These are phyloP conservation scores for Musa schizocarpa DNA, from an alignment of 176 grass and related monocot species.

Conservation along the genomic window DNA sequence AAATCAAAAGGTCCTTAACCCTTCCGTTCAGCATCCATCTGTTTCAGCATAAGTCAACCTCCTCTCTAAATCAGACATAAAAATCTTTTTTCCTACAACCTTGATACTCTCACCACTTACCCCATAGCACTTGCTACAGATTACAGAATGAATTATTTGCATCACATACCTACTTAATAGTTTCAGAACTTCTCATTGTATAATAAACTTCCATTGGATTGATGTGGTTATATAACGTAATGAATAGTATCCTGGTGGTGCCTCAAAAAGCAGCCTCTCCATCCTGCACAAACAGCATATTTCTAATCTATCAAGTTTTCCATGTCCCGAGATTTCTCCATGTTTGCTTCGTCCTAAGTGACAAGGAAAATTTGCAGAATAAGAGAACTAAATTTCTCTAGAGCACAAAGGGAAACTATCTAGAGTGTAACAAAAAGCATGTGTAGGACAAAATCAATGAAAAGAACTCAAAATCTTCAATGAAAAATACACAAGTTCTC, in stretches of 20 bases:
- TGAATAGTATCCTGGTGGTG: constrained; percentile 57
- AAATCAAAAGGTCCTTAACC: constrained; percentile 34
- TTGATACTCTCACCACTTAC: constrained; percentile 39
- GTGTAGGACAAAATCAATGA: no score
- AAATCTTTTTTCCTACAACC: constrained; percentile 16
- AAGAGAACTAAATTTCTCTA: neutral
- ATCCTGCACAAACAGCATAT: constrained; percentile 74
- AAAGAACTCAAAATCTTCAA: no score
- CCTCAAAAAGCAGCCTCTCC: constrained; percentile 78
- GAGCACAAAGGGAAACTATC: neutral
- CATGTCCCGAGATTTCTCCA: constrained; percentile 22
- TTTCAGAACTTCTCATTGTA: constrained; percentile 28
- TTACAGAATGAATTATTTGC: constrained; percentile 56
- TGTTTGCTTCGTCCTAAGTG: constrained; percentile 33
- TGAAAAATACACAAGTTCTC: no score
- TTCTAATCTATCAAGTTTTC: constrained; percentile 57
- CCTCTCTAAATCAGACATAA: constrained; percentile 52
- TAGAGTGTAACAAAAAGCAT: no score
- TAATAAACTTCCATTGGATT: constrained; percentile 70
- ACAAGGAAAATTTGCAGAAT: constrained; percentile 3
- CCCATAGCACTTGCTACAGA: constrained; percentile 87
- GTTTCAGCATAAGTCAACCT: constrained; percentile 65
- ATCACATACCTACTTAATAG: neutral
- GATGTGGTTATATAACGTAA: constrained; percentile 62
- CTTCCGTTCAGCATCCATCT: constrained; percentile 97